Conservation (phyloP, 1,284 basidiomycete genomes). For the Pseudozyma pruni region DNA sequence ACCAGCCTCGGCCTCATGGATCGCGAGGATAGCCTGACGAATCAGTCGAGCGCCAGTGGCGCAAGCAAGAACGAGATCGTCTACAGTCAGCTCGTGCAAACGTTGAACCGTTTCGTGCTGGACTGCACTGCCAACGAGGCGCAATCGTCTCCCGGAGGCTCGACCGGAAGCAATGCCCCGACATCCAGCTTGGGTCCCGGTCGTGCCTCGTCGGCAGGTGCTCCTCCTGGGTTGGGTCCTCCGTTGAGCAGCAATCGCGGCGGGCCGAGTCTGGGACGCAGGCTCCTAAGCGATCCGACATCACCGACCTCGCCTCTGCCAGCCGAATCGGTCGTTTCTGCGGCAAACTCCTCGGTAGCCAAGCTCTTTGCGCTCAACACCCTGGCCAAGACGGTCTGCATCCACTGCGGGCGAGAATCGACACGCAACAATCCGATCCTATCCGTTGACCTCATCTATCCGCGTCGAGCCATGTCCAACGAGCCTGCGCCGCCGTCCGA, state of each 20-base stretch:
- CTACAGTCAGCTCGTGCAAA: conserved; percentile 89
- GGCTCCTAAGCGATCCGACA: conserved; percentile 8
- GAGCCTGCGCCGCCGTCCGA: conserved; percentile 72
- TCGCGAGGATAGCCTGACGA: conserved; percentile 75
- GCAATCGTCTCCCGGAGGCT: conserved; percentile 8
- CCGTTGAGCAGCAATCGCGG: conserved; percentile 38
- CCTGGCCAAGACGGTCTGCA: conserved; percentile 74
- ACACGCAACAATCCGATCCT: conserved; percentile 49
- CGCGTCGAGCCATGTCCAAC: conserved; percentile 75
- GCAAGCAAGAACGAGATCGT: conserved; percentile 47
- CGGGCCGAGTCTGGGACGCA: conserved; percentile 15
- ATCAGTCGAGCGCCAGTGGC: conserved; percentile 70
- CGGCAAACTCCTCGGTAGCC: conserved; percentile 12
- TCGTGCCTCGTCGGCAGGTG: conserved; percentile 20
- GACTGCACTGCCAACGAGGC: conserved; percentile 70
- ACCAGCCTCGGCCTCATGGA: conserved; percentile 90
- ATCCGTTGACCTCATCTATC: conserved; percentile 84
- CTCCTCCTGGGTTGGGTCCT: conserved; percentile 40
- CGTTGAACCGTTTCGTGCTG: conserved; percentile 91
- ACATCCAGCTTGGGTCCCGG: not conserved
- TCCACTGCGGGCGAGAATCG: conserved; percentile 80
- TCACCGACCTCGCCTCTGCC: conserved; percentile 13
- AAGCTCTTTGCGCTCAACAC: conserved; percentile 45
- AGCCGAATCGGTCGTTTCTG: conserved; percentile 3
- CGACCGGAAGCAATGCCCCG: not conserved